Evolutionary conservation across 1,284 basidiomycete genomes (phyloP).

Genomic region (Neolentinus lepideus): DNA sequence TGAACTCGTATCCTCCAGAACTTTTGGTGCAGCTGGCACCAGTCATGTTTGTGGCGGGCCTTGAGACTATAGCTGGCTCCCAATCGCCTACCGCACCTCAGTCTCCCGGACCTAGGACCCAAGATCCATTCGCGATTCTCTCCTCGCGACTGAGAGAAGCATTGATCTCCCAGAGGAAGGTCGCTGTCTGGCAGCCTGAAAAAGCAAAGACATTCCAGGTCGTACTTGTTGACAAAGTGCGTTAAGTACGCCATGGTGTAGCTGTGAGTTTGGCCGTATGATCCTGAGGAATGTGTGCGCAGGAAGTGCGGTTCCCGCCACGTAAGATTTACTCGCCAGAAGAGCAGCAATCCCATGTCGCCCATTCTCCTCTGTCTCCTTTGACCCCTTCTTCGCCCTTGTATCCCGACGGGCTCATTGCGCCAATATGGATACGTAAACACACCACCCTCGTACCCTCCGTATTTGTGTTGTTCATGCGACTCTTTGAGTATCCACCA

Average conservation of each 20-base stretch:
- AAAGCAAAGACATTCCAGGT: slow-evolving; percentile 73
- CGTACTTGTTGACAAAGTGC: slow-evolving; percentile 72
- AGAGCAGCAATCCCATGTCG: slow-evolving; percentile 40
- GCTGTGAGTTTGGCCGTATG: not conserved
- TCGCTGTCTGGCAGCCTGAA: slow-evolving; percentile 58
- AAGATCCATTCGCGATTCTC: slow-evolving; percentile 52
- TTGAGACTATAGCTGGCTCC: slow-evolving; percentile 32
- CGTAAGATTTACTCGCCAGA: slow-evolving; percentile 64
- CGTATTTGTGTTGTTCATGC: slow-evolving; percentile 87
- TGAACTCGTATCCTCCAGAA: slow-evolving; percentile 89
- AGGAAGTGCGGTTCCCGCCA: slow-evolving; percentile 79
- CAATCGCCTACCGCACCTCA: not conserved
- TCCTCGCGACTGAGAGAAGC: slow-evolving; percentile 53
- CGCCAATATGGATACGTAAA: slow-evolving; percentile 96
- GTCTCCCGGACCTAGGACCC: not conserved
- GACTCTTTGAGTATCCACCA: slow-evolving; percentile 63
- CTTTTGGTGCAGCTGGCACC: slow-evolving; percentile 80
- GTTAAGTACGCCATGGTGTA: slow-evolving; percentile 10
- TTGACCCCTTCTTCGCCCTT: slow-evolving; percentile 83
- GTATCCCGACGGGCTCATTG: slow-evolving; percentile 91
- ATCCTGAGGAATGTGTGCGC: not conserved
- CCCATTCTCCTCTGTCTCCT: slow-evolving; percentile 88
- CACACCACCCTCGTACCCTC: slow-evolving; percentile 87
- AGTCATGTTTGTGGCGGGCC: slow-evolving; percentile 89
- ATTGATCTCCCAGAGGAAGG: slow-evolving; percentile 52